phyloP scores from a whole-genome alignment of 495 filamentous ascomycete genomes.

The Bacidia gigantensis region DNA sequence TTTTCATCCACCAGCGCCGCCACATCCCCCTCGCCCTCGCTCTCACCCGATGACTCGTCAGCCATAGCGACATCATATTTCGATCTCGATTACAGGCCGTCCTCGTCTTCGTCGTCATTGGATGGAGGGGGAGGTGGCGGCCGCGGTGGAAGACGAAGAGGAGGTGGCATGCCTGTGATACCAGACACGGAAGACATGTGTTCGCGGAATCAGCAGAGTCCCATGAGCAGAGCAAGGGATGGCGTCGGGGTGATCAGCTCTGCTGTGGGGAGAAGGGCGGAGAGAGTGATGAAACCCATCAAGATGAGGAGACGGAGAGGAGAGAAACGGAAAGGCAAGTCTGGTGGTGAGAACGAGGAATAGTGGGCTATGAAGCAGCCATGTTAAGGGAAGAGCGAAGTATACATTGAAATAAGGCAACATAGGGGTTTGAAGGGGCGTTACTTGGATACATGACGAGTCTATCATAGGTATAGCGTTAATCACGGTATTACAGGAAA shows the following conservation, averaged over 20 bases:
- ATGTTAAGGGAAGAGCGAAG: too few species aligned
- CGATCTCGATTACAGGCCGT: not conserved
- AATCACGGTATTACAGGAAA: not conserved
- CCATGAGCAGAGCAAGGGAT: not conserved
- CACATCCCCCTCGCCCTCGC: not conserved
- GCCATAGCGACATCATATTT: not conserved
- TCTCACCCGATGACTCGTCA: not conserved
- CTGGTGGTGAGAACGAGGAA: too few species aligned
- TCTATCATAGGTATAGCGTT: not conserved
- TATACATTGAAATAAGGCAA: too few species aligned
- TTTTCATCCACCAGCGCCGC: not conserved
- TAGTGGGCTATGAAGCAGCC: too few species aligned
- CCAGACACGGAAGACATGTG: not conserved
- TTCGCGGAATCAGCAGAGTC: not conserved
- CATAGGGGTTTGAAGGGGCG: too few species aligned
- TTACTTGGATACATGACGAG: too few species aligned
- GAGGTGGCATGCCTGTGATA: not conserved
- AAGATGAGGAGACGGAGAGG: conserved; percentile 3
- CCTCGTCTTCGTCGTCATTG: not conserved
- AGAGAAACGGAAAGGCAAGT: conserved; percentile 1
- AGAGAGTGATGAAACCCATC: conserved; percentile 4
- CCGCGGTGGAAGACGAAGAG: not conserved
- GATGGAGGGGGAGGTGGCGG: not conserved
- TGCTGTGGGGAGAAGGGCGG: not conserved
- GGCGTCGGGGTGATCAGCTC: not conserved